Evolutionary conservation across 345 rosid species (phyloP), one percentile per base, ranked within the genome.

Genomic region (Ceriops decandra): DNA sequence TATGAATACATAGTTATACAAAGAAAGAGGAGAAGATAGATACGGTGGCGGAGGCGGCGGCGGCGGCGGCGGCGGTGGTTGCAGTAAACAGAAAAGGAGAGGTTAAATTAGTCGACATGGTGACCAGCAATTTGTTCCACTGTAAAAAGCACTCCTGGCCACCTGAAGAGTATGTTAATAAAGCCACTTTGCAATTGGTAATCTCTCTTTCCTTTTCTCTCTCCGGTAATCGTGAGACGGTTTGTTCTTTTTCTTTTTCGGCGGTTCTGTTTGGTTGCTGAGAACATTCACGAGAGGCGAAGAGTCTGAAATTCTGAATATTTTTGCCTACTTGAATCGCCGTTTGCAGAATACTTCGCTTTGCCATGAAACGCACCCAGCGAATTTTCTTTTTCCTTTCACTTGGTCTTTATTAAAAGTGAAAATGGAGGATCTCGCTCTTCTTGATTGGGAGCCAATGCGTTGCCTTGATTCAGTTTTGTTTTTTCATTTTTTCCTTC

Each of bases 71-170:
- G 19, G 49, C 3, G 17, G 49, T 13, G 49, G 49, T 11, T 42
- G 19, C 17, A 13, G 19, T 42, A 42, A 42, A 16, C 15, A 38
- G 11, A 11, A 38, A 11, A 36, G 36, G 46, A 10, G 46, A 33
- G 46, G 46, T 10, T 10, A 54, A 54, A 54, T 15, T 79, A 5
- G 31, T 21, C 63, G 76, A 78, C 42, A 93, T 93, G 98, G 95
- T 93, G 64, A 81, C 82, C 26, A 83, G 85, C 69, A 87, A 77
- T 80, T 75, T 93, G 81, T 93, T 93, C 82, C 93, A 91, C 76
- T 73, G 82, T 63, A 89, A 89, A 64, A 93, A 83, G 82, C 84
- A 88, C 77, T 91, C 98, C 36, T 91, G 98, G 98, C 98, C 98
- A 3, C 81, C 97, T 24, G 98, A 91, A 64, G 98, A 93, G 59